Percentiles rank a stretch among this genome's conserved stretches.
Evolutionary conservation across 2,329 filamentous ascomycete species (phyloP).

Genomic region (Lecanicillium sp.): DNA sequence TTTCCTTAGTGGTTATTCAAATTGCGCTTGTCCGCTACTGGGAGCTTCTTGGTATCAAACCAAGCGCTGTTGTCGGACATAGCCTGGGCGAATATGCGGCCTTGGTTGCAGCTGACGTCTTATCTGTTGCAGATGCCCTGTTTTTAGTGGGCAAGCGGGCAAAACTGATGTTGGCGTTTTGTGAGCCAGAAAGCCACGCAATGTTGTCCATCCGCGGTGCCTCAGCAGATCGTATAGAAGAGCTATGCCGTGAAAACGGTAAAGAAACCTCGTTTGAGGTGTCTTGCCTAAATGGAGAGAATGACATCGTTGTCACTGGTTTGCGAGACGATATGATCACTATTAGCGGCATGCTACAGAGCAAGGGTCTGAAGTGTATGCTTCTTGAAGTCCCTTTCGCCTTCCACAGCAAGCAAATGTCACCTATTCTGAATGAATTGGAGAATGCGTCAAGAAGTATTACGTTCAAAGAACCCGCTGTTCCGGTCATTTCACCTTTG

Average conservation of each 20-base stretch:
- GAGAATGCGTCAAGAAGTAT: constrained; percentile 1
- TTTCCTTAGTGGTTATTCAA: constrained; percentile 29
- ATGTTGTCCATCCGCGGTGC: constrained; percentile 42
- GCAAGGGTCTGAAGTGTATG: background rate
- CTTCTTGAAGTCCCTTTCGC: background rate
- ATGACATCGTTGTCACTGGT: constrained; percentile 56
- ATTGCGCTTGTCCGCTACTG: constrained; percentile 49
- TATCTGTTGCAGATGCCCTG: constrained; percentile 63
- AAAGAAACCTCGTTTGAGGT: constrained; percentile 28
- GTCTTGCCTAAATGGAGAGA: constrained; percentile 66
- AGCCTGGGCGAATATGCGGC: constrained; percentile 69
- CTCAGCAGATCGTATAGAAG: constrained; percentile 28
- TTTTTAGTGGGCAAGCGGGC: constrained; percentile 63
- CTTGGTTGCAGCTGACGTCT: constrained; percentile 60
- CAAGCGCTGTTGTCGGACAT: constrained; percentile 45
- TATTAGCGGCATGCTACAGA: background rate
- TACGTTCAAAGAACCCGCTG: constrained; percentile 4
- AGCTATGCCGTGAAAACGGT: constrained; percentile 34
- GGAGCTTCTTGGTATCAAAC: constrained; percentile 40
- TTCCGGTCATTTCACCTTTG: constrained; percentile 21
- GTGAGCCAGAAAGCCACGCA: constrained; percentile 56
- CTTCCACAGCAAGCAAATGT: constrained; percentile 3
- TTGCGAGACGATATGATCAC: background rate
- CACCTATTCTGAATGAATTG: constrained; percentile 2
- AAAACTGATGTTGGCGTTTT: constrained; percentile 54